These are phyloP conservation scores for Anthostomella pinea DNA, from an alignment of 2,329 filamentous ascomycete species.

Conservation along the genomic window DNA sequence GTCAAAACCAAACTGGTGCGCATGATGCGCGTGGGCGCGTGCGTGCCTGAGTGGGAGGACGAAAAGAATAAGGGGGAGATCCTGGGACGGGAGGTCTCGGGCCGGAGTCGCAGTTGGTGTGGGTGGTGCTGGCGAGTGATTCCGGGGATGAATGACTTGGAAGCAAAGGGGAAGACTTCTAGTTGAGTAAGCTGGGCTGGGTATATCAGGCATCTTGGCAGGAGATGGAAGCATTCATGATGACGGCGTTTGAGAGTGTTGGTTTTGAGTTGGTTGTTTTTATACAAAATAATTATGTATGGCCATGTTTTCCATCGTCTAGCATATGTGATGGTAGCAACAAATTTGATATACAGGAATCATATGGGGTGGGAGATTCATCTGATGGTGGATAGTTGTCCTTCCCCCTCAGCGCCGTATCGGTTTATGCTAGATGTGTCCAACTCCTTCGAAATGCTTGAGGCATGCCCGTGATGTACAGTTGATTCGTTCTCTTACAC, in stretches of 20 bases:
- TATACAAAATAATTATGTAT: conserved; percentile 10
- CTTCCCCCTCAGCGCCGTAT: background rate
- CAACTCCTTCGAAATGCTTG: background rate
- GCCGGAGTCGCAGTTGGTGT: conserved; percentile 77
- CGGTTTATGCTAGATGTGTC: background rate
- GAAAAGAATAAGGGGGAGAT: conserved; percentile 65
- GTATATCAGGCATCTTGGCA: background rate
- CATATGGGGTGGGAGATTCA: conserved; percentile 1
- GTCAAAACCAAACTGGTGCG: conserved; percentile 87
- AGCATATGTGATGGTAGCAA: conserved; percentile 9
- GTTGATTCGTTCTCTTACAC: background rate
- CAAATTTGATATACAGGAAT: conserved; percentile 17
- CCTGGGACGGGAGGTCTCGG: conserved; percentile 67
- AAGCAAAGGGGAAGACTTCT: conserved; percentile 15
- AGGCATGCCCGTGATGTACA: background rate
- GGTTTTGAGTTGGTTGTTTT: conserved; percentile 1
- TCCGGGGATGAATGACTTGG: conserved; percentile 50
- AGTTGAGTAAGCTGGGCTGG: conserved; percentile 10
- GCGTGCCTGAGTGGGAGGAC: conserved; percentile 82
- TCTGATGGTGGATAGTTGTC: background rate
- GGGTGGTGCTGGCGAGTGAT: conserved; percentile 85
- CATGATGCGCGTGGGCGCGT: conserved; percentile 76
- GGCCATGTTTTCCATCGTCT: conserved; percentile 5
- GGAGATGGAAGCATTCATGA: background rate
- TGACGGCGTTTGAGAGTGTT: background rate